Evolutionary conservation across 108 stramenopile species (phyloP), one percentile per base, ranked within the genome.

Genomic region (Nitzschia sp.): DNA sequence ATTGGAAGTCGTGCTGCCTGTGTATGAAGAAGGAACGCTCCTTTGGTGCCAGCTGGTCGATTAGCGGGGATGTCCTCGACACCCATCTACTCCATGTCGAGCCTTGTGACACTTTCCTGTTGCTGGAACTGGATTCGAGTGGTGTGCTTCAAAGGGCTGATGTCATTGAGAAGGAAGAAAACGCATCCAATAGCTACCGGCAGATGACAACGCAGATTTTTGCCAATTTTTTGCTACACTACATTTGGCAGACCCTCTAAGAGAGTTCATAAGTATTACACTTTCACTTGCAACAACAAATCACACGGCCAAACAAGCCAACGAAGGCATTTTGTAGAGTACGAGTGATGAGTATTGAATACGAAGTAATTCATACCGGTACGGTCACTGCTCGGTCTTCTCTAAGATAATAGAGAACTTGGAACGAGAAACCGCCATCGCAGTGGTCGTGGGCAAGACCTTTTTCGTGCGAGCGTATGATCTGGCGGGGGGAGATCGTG

Each of bases 1-100:
- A 79, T 35, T 79, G 78, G 78, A 30, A 27, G 48, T 33, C 58
- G 55, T 68, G 45, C 34, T 75, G 69, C 34, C 33, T 45, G 2
- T 17, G 36, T 57, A 73, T 80, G 79, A 60, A 80, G 46, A 53
- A 62, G 34, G 66, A 71, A 22, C 66, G 57, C 3, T 35, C 65
- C 16, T 80, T 80, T 68, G 56, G 64, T 5, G 72, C 79, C 29
- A 28, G 30, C 32, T 73, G 71, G 66, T 69, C 63, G 9, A 59
- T 58, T 4, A 45, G 38, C 31, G 63, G 53, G 3, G 45, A 34
- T 15, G 57, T 38, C 19, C 33, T 58, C 35, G 29, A 52, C 34
- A 58, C 35, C 1, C 30, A 76, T 33, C 30, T 78, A 1, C 71
- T 78, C 25, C 68, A 56, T 41, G 31, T 78, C 32, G 41, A 52